Percentiles rank a stretch among this genome's conserved stretches.
Conservation (phyloP, 2,329 filamentous ascomycete species). For the Davidsoniella neocaledoniae region DNA sequence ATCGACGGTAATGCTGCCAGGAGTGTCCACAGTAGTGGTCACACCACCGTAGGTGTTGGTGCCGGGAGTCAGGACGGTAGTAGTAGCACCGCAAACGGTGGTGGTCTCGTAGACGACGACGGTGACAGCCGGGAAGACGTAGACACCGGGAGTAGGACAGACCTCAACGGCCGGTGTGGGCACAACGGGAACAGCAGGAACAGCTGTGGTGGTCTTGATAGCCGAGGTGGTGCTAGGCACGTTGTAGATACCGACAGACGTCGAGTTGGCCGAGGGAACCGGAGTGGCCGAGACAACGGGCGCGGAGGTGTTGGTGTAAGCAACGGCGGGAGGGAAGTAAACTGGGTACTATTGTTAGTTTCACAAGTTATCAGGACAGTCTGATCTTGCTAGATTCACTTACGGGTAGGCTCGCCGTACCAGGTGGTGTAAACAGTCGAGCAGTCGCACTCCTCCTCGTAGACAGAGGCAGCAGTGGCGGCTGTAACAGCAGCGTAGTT, state of each 20-base stretch:
- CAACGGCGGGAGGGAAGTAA: slow-evolving; percentile 14
- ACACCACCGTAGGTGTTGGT: slow-evolving; percentile 56
- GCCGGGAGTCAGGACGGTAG: slow-evolving; percentile 44
- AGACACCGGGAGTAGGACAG: slow-evolving; percentile 51
- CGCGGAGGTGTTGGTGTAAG: slow-evolving; percentile 1
- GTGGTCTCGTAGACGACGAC: slow-evolving; percentile 49
- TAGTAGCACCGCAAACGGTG: slow-evolving; percentile 47
- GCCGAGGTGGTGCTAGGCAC: slow-evolving; percentile 12
- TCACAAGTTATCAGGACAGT: neutral
- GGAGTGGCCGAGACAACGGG: slow-evolving; percentile 2
- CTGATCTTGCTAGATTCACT: slow-evolving; percentile 16
- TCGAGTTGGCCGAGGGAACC: neutral
- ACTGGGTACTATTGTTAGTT: neutral
- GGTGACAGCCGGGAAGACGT: slow-evolving; percentile 61
- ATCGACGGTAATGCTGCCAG: slow-evolving; percentile 54
- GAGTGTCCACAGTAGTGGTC: slow-evolving; percentile 49
- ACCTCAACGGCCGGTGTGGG: slow-evolving; percentile 35
- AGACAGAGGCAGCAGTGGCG: slow-evolving; percentile 16
- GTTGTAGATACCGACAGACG: neutral
- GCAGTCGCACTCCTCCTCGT: slow-evolving; percentile 45
- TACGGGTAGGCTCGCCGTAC: slow-evolving; percentile 51
- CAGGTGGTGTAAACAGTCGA: slow-evolving; percentile 58
- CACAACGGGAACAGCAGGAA: slow-evolving; percentile 27
- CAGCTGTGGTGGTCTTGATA: slow-evolving; percentile 18
- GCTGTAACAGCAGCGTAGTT: slow-evolving; percentile 25